Base-by-base conservation (phyloP, 2,329 filamentous ascomycete genomes). In the Didymosphaeria variabile region DNA sequence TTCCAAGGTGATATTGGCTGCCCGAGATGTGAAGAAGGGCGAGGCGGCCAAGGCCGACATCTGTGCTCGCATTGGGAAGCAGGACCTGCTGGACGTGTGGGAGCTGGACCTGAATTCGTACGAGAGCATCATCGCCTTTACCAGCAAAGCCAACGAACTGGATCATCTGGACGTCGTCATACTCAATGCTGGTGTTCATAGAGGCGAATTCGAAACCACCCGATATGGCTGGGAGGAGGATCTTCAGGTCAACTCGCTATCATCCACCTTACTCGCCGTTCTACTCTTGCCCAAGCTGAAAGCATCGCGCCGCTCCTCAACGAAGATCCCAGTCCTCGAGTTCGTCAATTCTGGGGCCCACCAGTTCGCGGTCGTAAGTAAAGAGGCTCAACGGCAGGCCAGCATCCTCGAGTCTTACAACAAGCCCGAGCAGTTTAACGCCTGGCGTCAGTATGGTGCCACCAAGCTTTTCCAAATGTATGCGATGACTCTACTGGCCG, bases 201-300 rank as follows among this genome's bases (percentile, higher is more conserved):
- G 68, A 40, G 57, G 58, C 13, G 55, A 62, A 2, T 79, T 71
- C 52, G 55, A 62, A 7, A 54, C 67, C 29, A 72, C 72, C 1
- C 47, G 36, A 17, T 67, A 78, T 63, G 79, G 78, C 19, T 81
- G 75, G 74, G 79, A 82, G 65, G 69, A 74, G 54, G 83, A 80
- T 1, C 64, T 89, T 12, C 86, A 89, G 69, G 83, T 88, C 64
- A 88, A 89, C 67, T 79, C 83, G 1, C 74, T 89, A 1, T 86
- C 85, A 2, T 89, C 85, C 0, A 79, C 82, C 7, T 77, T 88
- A 1, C 74, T 90, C 7, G 84, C 79, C 0, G 63, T 88, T 2
- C 70, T 87, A 1, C 77, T 90, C 12, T 73, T 81, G 26, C 79
- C 79, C 2, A 76, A 77, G 46, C 63, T 80, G 32, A 74, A 72